Base-by-base conservation (phyloP, 192 early-diverging fungal species). In the Chytriomyces sp. region DNA sequence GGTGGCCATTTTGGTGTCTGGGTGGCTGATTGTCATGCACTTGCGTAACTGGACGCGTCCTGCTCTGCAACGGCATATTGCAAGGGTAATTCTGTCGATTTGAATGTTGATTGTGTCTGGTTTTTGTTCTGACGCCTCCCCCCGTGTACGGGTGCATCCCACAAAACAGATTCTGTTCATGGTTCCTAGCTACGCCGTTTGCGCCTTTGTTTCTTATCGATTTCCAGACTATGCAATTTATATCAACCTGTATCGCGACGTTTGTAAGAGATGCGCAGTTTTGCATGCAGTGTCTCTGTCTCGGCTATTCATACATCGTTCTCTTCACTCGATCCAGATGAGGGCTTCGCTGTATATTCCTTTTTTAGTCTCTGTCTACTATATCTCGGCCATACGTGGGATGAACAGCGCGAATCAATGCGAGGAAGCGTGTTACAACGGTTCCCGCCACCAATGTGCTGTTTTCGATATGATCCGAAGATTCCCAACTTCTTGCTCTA, bases 321-420 rank as follows among this genome's bases (percentile, higher is more conserved):
- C 23, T 11, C 64, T n/a, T 16, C 43, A 46, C 63, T 68, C 23
- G 23, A 28, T 13, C 61, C 44, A 65, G 68, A 78, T 48, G 77
- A 78, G 65, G 77, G 68, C 26, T 91, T 91, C 84, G 88, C 86
- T 7, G 89, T 93, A 73, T 82, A 87, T 43, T 86, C 87, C 5
- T 93, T 93, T 83, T 92, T 92, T 80, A 83, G 86, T 66, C 84
- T 93, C 48, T 76, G 91, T 50, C 77, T 93, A 7, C 87, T 86
- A 53, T 91, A 91, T 71, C 83, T 93, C 59, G 92, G 92, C 76
- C 69, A 77, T 47, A 16, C 76, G 44, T 45, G 70, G 69, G 63
- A 45, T 35, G 47, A 57, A 8, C 91, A 90, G 70, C 88, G 86
- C 47, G 77, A 72, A 7, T 77, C 72, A 26, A 74, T 88, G 45